Evolutionary conservation across 2,329 filamentous ascomycete species (phyloP), one percentile per base, ranked within the genome.

Genomic region (Sporothrix euskadiensis): DNA sequence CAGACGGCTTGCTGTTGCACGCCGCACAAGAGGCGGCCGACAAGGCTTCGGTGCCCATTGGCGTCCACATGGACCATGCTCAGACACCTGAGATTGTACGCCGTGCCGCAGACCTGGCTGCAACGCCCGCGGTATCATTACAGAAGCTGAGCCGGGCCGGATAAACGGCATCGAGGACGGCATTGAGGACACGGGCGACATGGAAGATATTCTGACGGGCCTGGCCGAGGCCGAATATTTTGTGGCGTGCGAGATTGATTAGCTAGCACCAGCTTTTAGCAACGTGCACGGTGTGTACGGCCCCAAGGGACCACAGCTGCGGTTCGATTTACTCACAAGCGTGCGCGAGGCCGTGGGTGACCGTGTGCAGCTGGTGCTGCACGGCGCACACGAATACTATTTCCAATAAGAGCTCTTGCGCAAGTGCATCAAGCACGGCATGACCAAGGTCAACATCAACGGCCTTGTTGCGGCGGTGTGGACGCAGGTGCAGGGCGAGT

Each of bases 201-300:
- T 83, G 73, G 77, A 84, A 83, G 80, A 85, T 77, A 63, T 81
- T 80, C 74, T 93, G 76, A 94, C 91, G 0, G 92, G 89, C 0
- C 86, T 88, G 0, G 90, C 91, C 75, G 88, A 94, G 81, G 90
- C 89, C 6, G 85, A 89, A 75, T 88, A 92, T 77, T 94, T 94
- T 77, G 86, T 92, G 3, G 86, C 83, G 2, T 91, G 90, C 12
- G 91, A 91, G 0, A 91, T 94, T 78, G 89, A 94, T 77, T 91
- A 90, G 83, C 83, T 94, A 16, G 92, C 92, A 2, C 92, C 91
- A 0, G 90, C 90, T 0, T 92, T 94, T 81, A 91, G 91, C 3
- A 94, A 93, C 78, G 89, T 94, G 61, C 91, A 94, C 81, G 91
- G 91, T 5, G 88, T 90, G 77, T 93, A 94, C 80, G 91, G 91